Conservation (phyloP, 1,139 yeast genomes). For the Debaryomycetaceae sp. region DNA sequence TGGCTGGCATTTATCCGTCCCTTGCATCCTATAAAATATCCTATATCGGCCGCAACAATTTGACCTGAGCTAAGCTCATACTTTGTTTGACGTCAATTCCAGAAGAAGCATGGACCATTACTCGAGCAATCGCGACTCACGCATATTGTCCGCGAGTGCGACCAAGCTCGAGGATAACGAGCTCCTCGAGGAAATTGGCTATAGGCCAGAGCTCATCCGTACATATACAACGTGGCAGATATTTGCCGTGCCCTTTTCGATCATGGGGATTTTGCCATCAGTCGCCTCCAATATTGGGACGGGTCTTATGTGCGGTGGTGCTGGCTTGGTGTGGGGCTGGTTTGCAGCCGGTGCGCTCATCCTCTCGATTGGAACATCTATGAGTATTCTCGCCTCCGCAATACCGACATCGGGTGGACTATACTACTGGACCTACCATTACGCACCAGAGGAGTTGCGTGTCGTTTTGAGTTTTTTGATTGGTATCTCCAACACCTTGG, state of each 20-base stretch:
- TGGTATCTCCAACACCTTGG: conserved; percentile 35
- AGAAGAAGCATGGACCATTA: too few relatives aligned
- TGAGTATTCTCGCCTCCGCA: conserved; percentile 64
- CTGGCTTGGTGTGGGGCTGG: conserved; percentile 70
- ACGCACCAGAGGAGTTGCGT: conserved; percentile 26
- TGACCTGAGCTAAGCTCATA: too few relatives aligned
- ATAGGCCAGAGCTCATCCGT: conserved; percentile 48
- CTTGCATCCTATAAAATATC: too few relatives aligned
- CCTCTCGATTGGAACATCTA: conserved; percentile 54
- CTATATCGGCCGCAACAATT: too few relatives aligned
- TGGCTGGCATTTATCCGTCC: too few relatives aligned
- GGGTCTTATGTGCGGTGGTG: conserved; percentile 40
- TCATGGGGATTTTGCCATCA: conserved; percentile 50
- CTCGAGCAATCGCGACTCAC: too few relatives aligned
- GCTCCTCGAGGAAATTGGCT: conserved; percentile 49
- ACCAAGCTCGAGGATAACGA: conserved; percentile 47
- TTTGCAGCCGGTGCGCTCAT: conserved; percentile 56
- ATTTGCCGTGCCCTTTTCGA: conserved; percentile 50
- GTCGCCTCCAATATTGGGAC: conserved; percentile 33
- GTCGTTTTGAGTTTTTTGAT: conserved; percentile 43
- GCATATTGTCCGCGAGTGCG: too few relatives aligned
- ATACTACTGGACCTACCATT: conserved; percentile 51
- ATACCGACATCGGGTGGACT: conserved; percentile 73
- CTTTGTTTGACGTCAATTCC: too few relatives aligned
- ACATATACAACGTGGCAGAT: conserved; percentile 46